phyloP scores from a whole-genome alignment of 2,329 filamentous ascomycete genomes.

The Pleurostoma richardsiae region DNA sequence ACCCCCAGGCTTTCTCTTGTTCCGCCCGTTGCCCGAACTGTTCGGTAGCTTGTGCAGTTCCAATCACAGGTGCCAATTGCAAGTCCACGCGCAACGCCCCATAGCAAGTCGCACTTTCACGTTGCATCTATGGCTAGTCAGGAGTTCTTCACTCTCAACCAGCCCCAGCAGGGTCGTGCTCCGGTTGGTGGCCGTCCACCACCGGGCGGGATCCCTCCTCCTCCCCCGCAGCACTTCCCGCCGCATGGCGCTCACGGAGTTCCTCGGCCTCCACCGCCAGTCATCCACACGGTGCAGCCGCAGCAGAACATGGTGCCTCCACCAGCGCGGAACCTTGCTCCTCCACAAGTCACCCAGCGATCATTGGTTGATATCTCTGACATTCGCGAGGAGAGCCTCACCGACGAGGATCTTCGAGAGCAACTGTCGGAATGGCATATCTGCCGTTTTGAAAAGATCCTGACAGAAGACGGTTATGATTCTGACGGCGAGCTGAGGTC shows the following conservation, averaged over 20 bases:
- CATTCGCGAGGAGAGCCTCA: constrained; percentile 27
- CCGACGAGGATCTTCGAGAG: constrained; percentile 30
- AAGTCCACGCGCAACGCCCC: too few relatives aligned
- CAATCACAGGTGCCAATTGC: too few relatives aligned
- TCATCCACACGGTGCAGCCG: background rate
- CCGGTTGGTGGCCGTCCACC: background rate
- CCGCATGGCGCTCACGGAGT: too few relatives aligned
- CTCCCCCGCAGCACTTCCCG: background rate
- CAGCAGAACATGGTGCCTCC: background rate
- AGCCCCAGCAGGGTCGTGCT: background rate
- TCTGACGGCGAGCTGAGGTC: constrained; percentile 24
- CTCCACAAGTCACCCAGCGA: constrained; percentile 5
- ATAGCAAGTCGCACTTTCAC: too few relatives aligned
- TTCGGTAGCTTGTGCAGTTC: too few relatives aligned
- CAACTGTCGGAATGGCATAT: constrained; percentile 33
- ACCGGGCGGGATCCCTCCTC: background rate
- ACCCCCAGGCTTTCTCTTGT: too few relatives aligned
- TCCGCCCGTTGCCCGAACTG: too few relatives aligned
- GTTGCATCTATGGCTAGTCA: too few relatives aligned
- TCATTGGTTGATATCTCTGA: constrained; percentile 24
- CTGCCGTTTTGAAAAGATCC: constrained; percentile 34
- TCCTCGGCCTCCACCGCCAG: background rate
- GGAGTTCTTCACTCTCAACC: too few relatives aligned
- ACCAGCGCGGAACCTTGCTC: background rate
- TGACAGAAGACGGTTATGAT: constrained; percentile 24